Evolutionary conservation across 2,329 filamentous ascomycete species (phyloP), one percentile per base, ranked within the genome.

Genomic region (Diaporthe capsici): DNA sequence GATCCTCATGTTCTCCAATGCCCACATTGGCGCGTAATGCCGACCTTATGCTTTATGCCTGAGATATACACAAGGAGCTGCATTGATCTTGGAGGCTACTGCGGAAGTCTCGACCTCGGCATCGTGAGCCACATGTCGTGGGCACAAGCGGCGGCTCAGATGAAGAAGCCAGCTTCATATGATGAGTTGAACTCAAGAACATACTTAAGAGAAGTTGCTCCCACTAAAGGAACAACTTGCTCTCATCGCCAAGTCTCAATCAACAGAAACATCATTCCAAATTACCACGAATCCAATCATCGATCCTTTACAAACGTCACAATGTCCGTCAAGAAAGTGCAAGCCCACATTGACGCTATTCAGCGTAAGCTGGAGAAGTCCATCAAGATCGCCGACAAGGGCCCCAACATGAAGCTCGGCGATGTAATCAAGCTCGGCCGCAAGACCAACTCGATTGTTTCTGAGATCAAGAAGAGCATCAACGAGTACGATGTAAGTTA

Each of bases 371-470:
- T 79, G 61, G 74, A 55, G 73, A 82, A 81, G 76, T 76, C 79
- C 74, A 79, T 77, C 71, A 79, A 78, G 71, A 81, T 82, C 57
- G 76, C 78, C 39, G 76, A 73, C 25, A 82, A 82, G 67, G 80
- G 80, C 9, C 72, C 77, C 17, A 74, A 75, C 42, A 75, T 82
- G 70, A 77, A 76, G 34, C 61, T 80, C 25, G 77, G 75, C 20
- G 81, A 82, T 71, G 78, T 78, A 12, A 78, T 81, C 73, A 80
- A 81, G 77, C 77, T 81, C 10, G 79, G 77, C 20, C 78, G 77
- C n/a, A 81, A 82, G 72, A 79, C 78, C 31, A 81, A 81, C 61
- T 79, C 80, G 2, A 80, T 82, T 28, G 76, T 77, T 25, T 78
- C 80, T 15, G 79, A 79, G 28, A 80, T 81, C 73, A 80, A 78